Conservation (phyloP, 2,329 filamentous ascomycete species). For the Colletotrichum cordylinicola region DNA sequence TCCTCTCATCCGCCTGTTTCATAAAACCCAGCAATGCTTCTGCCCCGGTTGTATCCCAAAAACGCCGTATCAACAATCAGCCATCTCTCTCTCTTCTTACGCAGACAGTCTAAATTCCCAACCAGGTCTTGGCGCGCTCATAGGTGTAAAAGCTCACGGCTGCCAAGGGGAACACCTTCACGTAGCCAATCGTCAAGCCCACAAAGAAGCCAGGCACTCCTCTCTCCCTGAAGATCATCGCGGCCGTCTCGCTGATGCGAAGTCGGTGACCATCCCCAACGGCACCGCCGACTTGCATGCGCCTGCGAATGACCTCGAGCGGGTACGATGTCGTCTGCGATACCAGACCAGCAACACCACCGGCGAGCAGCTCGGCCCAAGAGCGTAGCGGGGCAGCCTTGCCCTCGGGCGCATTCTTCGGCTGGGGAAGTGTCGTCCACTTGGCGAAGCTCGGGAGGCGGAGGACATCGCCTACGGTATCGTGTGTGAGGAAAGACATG, state of each 20-base stretch:
- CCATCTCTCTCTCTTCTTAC: not conserved
- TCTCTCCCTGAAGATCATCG: slow-evolving; percentile 75
- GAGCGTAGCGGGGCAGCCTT: slow-evolving; percentile 78
- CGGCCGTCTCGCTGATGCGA: slow-evolving; percentile 78
- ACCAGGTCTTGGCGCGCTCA: slow-evolving; percentile 65
- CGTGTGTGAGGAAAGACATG: slow-evolving; percentile 93
- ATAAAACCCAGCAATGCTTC: slow-evolving; percentile 13
- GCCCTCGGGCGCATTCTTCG: slow-evolving; percentile 54
- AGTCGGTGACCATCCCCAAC: slow-evolving; percentile 88
- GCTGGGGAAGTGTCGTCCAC: slow-evolving; percentile 77
- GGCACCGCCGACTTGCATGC: slow-evolving; percentile 96
- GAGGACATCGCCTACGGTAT: slow-evolving; percentile 85
- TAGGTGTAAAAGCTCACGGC: slow-evolving; percentile 74
- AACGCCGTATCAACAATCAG: slow-evolving; percentile 15
- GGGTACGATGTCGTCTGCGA: slow-evolving; percentile 95
- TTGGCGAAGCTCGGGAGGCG: slow-evolving; percentile 70
- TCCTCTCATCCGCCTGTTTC: slow-evolving; percentile 2
- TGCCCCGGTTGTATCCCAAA: slow-evolving; percentile 12
- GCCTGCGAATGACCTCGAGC: slow-evolving; percentile 85
- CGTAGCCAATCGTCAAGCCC: slow-evolving; percentile 91
- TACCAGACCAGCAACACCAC: slow-evolving; percentile 85
- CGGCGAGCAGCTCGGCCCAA: slow-evolving; percentile 86
- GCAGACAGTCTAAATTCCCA: slow-evolving; percentile 62
- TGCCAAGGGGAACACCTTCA: slow-evolving; percentile 90
- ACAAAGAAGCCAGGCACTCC: slow-evolving; percentile 89